A percentile compares a stretch with the other conserved stretches of the same genome.
phyloP scores from a whole-genome alignment of 345 rosid species.

The Punica granatum region DNA sequence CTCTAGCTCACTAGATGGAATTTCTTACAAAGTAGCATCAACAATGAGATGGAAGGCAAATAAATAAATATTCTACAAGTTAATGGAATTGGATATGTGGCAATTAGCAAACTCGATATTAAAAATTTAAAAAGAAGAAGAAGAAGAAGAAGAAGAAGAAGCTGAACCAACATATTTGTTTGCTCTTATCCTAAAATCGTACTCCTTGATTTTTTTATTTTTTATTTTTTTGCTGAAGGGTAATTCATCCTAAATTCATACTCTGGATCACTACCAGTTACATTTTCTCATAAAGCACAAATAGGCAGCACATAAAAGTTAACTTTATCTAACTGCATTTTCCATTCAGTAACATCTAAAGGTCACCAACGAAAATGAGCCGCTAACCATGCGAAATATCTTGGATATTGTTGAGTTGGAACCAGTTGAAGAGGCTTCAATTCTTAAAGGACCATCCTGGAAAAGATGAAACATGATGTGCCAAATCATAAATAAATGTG shows the following conservation, averaged over 20 bases:
- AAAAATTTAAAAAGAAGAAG: no score
- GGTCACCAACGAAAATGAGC: background rate
- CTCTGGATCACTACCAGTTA: background rate
- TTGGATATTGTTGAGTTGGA: slow-evolving; percentile 82
- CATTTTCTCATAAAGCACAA: background rate
- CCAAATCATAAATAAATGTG: background rate
- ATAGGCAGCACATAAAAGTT: background rate
- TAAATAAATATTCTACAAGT: no score
- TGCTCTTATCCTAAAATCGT: background rate
- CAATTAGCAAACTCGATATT: background rate
- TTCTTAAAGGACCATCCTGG: slow-evolving; percentile 94
- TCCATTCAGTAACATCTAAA: background rate
- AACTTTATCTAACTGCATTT: background rate
- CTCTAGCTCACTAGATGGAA: no score
- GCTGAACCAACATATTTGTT: background rate
- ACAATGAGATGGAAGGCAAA: no score
- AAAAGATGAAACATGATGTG: slow-evolving; percentile 16
- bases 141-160: no score
- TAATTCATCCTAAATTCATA: no score
- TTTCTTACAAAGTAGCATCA: no score
- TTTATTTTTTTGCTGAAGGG: no score
- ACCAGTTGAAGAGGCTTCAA: slow-evolving; percentile 76
- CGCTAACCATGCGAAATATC: slow-evolving; percentile 76
- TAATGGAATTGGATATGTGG: background rate
- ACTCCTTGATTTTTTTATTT: no score